Evolutionary conservation across 2,329 filamentous ascomycete species (phyloP).

Genomic region (Fusarium sp.): DNA sequence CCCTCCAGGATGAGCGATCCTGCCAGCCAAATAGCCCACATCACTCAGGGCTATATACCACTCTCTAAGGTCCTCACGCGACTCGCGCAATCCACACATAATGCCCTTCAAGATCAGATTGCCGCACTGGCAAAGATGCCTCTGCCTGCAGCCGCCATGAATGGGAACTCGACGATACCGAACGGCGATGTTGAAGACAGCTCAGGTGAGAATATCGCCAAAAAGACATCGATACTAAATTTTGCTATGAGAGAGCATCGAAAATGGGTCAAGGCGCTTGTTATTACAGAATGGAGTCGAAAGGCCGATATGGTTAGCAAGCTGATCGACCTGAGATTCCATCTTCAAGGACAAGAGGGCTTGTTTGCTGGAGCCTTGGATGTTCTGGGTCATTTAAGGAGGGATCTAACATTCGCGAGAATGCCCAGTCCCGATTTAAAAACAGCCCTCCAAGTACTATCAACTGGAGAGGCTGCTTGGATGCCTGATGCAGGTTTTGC

Average conservation of each 20-base stretch:
- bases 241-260: constrained; percentile 84
- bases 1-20: constrained; percentile 65
- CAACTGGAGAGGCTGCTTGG: constrained; percentile 79
- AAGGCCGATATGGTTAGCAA: constrained; percentile 83
- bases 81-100: constrained; percentile 85
- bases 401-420: constrained; percentile 76
- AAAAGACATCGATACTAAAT: constrained; percentile 79
- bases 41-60: constrained; percentile 80
- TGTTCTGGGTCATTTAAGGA: constrained; percentile 77
- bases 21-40: constrained; percentile 74
- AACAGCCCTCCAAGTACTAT: constrained; percentile 86
- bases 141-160: constrained; percentile 60
- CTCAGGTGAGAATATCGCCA: constrained; percentile 74
- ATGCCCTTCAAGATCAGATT: constrained; percentile 77
- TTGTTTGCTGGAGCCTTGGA: constrained; percentile 70
- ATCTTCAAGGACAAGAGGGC: constrained; percentile 73
- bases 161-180: constrained; percentile 58
- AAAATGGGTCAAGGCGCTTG: constrained; percentile 92
- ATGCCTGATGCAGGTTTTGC: constrained; percentile 76
- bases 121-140: constrained; percentile 76
- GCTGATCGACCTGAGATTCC: constrained; percentile 86
- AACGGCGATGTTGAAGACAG: constrained; percentile 61
- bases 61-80: constrained; percentile 80
- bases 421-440: constrained; percentile 91
- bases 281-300: constrained; percentile 90